Evolutionary conservation across 768 basidiomycete species (phyloP).

Genomic region (Clathrus columnatus): DNA sequence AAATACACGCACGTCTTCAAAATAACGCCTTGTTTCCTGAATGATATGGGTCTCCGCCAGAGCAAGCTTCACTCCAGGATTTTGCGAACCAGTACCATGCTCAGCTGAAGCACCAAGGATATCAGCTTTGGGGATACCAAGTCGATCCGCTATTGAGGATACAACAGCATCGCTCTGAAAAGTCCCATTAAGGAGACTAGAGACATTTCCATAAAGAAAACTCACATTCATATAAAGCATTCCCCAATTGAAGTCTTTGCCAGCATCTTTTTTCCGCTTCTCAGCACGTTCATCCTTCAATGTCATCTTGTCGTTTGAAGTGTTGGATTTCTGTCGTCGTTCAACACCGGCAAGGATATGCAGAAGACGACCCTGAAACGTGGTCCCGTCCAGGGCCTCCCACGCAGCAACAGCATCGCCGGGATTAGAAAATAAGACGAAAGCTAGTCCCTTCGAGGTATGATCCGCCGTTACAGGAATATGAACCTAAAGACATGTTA

Average conservation of each 20-base stretch:
- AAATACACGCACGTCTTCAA: conserved; percentile 65
- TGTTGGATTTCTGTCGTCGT: conserved; percentile 32
- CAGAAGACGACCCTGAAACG: conserved; percentile 86
- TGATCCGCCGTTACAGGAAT: conserved; percentile 41
- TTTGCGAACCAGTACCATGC: conserved; percentile 30
- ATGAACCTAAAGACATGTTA: conserved; percentile 36
- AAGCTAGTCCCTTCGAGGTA: conserved; percentile 53
- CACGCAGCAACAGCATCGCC: conserved; percentile 59
- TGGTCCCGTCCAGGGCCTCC: conserved; percentile 66
- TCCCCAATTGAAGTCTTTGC: conserved; percentile 85
- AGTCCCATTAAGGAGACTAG: not conserved
- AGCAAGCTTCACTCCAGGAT: conserved; percentile 84
- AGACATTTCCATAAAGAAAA: conserved; percentile 12
- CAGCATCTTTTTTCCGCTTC: conserved; percentile 58
- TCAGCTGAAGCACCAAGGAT: conserved; percentile 76
- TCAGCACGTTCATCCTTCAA: conserved; percentile 52
- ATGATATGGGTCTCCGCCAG: conserved; percentile 96
- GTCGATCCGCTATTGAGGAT: conserved; percentile 80
- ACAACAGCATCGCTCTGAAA: conserved; percentile 86
- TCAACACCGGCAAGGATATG: conserved; percentile 86
- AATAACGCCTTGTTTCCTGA: conserved; percentile 85
- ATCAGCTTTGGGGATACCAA: conserved; percentile 79
- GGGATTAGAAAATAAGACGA: conserved; percentile 41
- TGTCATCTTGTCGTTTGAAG: conserved; percentile 24
- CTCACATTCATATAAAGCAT: conserved; percentile 95